Evolutionary conservation across 1,139 yeast genomes (phyloP), one percentile per base, ranked within the genome.

Genomic region (Saccharomycopsis hybrid): DNA sequence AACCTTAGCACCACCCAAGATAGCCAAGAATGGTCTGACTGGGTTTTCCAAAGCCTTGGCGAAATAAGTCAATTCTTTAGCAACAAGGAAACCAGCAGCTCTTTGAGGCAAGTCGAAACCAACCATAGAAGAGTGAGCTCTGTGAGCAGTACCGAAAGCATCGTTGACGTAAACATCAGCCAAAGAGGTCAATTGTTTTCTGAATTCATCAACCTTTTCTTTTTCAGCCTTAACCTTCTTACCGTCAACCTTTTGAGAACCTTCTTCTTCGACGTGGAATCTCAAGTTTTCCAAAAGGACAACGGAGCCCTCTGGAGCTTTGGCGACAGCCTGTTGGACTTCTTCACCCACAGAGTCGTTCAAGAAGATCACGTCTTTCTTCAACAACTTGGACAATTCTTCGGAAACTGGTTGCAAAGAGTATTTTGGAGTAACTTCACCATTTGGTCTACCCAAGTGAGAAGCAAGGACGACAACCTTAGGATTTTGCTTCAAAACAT

Each of bases 71-170:
- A 90, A 83, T 74, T 90, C 97, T 80, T 92, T 90, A 66, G 90
- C 84, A 87, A 90, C 85, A 64, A 90, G 78, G 92, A 88, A 90
- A 68, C 97, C 97, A 57, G 96, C 84, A 62, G 97, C 97, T 73
- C 88, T 85, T 74, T 87, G 88, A 55, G 92, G 90, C 62, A 88
- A 78, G 62, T 90, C 88, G 60, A 90, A 75, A 64, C 97, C 97
- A 65, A 92, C 97, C 88, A 92, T 89, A 46, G 97, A 90, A 49
- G 97, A 88, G 77, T 90, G 97, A 57, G 97, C 97, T 77, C 97
- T 87, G 83, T 90, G 97, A 51, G 97, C 96, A 58, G 97, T 92
- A 67, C 97, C 97, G 65, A 90, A 90, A 54, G 97, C 97, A 69
- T 90, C 97, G 72, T 90, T 90, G 69, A 90, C 82, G 75, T 90